A percentile compares a stretch with the other conserved stretches of the same genome.
These are phyloP conservation scores for Fagopyrum homotropicum DNA, from an alignment of 148 eudicot genomes.

Conservation along the genomic window DNA sequence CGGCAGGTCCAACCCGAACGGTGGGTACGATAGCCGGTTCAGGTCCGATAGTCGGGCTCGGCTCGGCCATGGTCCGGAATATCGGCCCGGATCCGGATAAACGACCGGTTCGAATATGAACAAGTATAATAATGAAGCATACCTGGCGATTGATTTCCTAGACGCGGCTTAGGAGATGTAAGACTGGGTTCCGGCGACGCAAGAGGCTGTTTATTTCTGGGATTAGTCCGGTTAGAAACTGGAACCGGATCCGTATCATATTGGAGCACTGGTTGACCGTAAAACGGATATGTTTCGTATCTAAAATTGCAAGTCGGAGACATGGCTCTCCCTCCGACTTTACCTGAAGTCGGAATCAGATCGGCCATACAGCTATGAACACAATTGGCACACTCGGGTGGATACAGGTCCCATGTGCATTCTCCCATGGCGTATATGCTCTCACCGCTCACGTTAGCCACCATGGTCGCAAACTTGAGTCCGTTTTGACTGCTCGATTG, in stretches of 20 bases:
- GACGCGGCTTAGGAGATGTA: background rate
- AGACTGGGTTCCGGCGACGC: background rate
- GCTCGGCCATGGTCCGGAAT: too few species aligned
- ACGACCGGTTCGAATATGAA: too few species aligned
- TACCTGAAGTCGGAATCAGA: background rate
- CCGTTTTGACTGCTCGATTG: background rate
- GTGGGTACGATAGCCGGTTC: too few species aligned
- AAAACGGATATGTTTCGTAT: conserved; percentile 22
- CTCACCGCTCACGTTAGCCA: background rate
- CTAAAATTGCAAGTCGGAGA: conserved; percentile 24
- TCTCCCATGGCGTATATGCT: conserved; percentile 20
- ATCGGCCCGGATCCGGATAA: too few species aligned
- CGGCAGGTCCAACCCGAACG: too few species aligned
- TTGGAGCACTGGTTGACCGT: background rate
- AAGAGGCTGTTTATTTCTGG: background rate
- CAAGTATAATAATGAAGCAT: too few species aligned
- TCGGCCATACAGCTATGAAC: conserved; percentile 13
- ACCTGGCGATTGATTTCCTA: background rate
- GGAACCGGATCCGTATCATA: background rate
- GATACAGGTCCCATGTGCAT: conserved; percentile 40
- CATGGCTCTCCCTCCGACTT: conserved; percentile 19
- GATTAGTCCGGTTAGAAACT: background rate
- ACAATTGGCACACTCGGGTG: conserved; percentile 23
- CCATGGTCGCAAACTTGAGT: background rate
- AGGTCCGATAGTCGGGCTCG: too few species aligned